phyloP scores from a whole-genome alignment of 2,329 filamentous ascomycete species.

The Alternaria triticina region DNA sequence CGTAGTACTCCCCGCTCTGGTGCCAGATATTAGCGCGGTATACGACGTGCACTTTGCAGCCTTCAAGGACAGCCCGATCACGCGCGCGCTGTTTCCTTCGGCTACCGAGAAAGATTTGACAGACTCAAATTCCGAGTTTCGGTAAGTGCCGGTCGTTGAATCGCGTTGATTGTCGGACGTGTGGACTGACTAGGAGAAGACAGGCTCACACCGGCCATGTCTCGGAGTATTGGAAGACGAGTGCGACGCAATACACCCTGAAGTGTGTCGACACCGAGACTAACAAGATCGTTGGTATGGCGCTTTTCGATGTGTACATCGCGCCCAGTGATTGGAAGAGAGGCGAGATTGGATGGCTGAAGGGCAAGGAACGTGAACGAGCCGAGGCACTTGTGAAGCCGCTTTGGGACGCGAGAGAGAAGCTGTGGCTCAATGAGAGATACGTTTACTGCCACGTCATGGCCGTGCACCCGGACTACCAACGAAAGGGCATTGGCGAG shows the following conservation, averaged over 20 bases:
- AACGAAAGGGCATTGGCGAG: slow-evolving; percentile 53
- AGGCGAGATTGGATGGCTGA: slow-evolving; percentile 55
- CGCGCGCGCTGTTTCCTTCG: slow-evolving; percentile 53
- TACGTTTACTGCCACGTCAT: slow-evolving; percentile 50
- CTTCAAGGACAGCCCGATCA: slow-evolving; percentile 53
- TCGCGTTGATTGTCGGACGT: background rate
- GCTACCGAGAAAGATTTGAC: slow-evolving; percentile 25
- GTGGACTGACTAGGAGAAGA: slow-evolving; percentile 27
- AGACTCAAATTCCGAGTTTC: slow-evolving; percentile 29
- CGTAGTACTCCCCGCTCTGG: slow-evolving; percentile 54
- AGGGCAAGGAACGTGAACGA: slow-evolving; percentile 52
- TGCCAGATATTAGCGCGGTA: slow-evolving; percentile 55
- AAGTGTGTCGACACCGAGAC: slow-evolving; percentile 56
- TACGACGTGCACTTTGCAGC: slow-evolving; percentile 58
- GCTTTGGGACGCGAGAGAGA: slow-evolving; percentile 38
- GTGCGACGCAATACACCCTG: slow-evolving; percentile 54
- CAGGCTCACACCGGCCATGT: slow-evolving; percentile 54
- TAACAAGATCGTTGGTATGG: slow-evolving; percentile 56
- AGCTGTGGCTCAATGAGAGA: slow-evolving; percentile 27
- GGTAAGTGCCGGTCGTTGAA: slow-evolving; percentile 17
- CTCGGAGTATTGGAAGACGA: slow-evolving; percentile 49
- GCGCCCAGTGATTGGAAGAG: slow-evolving; percentile 53
- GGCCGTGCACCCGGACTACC: slow-evolving; percentile 52
- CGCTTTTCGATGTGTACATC: slow-evolving; percentile 54
- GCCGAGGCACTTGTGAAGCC: slow-evolving; percentile 54